These are phyloP conservation scores for Stereum hirsutum DNA, from an alignment of 1,284 basidiomycete genomes.

Conservation along the genomic window DNA sequence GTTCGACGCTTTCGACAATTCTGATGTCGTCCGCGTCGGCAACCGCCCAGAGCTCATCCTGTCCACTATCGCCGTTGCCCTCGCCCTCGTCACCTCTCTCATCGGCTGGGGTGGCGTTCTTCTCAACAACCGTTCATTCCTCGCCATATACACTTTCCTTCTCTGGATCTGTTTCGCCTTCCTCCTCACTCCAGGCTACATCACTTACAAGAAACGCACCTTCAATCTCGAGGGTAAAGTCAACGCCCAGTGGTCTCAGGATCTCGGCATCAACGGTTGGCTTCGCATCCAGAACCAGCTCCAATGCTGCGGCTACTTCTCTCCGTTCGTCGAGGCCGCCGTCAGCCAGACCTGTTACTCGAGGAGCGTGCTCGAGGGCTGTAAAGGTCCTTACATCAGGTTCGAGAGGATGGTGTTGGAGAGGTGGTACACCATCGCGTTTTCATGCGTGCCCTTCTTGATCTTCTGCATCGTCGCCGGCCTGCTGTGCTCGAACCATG, in stretches of 20 bases:
- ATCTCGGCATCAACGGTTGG: conserved; percentile 37
- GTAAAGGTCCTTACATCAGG: conserved; percentile 44
- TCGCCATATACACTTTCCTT: conserved; percentile 46
- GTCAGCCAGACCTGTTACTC: conserved; percentile 48
- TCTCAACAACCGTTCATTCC: conserved; percentile 58
- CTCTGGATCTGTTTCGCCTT: conserved; percentile 53
- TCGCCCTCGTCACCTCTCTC: conserved; percentile 44
- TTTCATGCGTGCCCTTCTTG: conserved; percentile 44
- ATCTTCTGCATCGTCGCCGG: conserved; percentile 39
- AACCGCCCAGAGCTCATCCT: conserved; percentile 47
- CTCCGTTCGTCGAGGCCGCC: conserved; percentile 49
- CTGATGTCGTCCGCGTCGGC: conserved; percentile 48
- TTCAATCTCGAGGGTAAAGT: conserved; percentile 61
- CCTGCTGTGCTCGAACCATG: conserved; percentile 51
- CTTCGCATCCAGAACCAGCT: conserved; percentile 49
- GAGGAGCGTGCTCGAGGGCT: conserved; percentile 43
- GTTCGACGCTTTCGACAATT: conserved; percentile 48
- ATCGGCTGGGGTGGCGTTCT: conserved; percentile 55
- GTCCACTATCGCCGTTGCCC: conserved; percentile 40
- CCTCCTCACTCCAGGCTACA: conserved; percentile 51
- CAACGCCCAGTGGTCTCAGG: conserved; percentile 47
- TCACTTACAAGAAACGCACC: conserved; percentile 49
- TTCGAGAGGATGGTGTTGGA: conserved; percentile 39
- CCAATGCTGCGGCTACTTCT: conserved; percentile 53
- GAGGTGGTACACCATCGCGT: conserved; percentile 47